phyloP scores from a whole-genome alignment of 495 filamentous ascomycete genomes.

The Penicillium taxi region DNA sequence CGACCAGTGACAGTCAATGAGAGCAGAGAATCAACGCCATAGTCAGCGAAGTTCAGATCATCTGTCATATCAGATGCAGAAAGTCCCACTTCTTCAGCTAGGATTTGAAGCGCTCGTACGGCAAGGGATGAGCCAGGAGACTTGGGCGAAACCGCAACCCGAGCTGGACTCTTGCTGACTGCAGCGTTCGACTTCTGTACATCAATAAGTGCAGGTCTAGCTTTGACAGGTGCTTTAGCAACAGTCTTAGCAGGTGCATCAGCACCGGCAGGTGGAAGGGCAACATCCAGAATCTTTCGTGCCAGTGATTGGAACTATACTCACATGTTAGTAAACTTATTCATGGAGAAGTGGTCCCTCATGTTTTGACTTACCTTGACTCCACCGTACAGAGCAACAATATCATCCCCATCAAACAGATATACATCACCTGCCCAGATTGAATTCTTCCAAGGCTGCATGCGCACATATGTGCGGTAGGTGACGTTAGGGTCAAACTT shows the following conservation, averaged over 20 bases:
- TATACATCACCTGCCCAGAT: slow-evolving; percentile 47
- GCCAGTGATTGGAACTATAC: slow-evolving; percentile 56
- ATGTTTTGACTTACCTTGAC: slow-evolving; percentile 42
- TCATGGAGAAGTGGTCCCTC: not conserved
- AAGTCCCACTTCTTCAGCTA: slow-evolving; percentile 60
- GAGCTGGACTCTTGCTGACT: slow-evolving; percentile 21
- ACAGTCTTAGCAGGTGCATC: slow-evolving; percentile 8
- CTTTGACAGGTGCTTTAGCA: no score
- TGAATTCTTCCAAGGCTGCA: slow-evolving; percentile 41
- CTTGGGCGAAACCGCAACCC: slow-evolving; percentile 18
- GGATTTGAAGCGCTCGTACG: slow-evolving; percentile 47
- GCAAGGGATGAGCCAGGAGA: slow-evolving; percentile 23
- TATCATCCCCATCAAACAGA: slow-evolving; percentile 47
- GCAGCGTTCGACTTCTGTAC: slow-evolving; percentile 31
- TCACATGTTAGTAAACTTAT: slow-evolving; percentile 13
- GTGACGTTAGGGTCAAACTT: slow-evolving; percentile 54
- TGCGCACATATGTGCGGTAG: slow-evolving; percentile 65
- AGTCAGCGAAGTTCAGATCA: slow-evolving; percentile 41
- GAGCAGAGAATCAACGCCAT: slow-evolving; percentile 48
- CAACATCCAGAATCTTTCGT: slow-evolving; percentile 56
- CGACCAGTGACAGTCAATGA: slow-evolving; percentile 42
- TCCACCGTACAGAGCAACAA: slow-evolving; percentile 60
- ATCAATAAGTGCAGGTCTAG: slow-evolving; percentile 26
- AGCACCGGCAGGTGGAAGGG: slow-evolving; percentile 51
- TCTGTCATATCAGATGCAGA: slow-evolving; percentile 52